These are phyloP conservation scores for Candida odintsovae DNA, from an alignment of 805 yeast species.

Conservation along the genomic window DNA sequence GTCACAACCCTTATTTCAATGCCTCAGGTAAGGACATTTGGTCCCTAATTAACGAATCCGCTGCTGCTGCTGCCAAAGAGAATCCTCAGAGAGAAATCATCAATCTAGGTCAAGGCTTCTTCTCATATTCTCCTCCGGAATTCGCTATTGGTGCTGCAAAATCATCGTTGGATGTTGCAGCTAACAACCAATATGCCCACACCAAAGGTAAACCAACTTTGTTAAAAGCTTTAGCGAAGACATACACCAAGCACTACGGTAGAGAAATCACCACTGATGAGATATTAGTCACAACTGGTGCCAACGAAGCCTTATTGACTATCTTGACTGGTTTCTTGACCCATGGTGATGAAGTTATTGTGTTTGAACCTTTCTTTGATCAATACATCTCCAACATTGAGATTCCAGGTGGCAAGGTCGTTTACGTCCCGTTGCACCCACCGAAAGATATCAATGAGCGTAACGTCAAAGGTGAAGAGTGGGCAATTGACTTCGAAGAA, in stretches of 20 bases:
- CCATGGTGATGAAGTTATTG: constrained; percentile 91
- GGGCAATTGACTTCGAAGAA: constrained; percentile 79
- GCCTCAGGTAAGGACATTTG: constrained; percentile 84
- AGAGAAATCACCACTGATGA: constrained; percentile 52
- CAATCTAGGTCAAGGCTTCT: constrained; percentile 95
- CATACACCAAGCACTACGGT: constrained; percentile 65
- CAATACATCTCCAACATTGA: constrained; percentile 94
- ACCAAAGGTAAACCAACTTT: constrained; percentile 82
- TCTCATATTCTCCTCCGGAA: constrained; percentile 93
- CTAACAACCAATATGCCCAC: constrained; percentile 88
- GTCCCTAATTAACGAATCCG: constrained; percentile 93
- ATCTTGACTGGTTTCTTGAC: constrained; percentile 79
- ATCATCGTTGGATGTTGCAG: constrained; percentile 64
- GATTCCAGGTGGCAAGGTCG: constrained; percentile 88
- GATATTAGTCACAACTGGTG: constrained; percentile 88
- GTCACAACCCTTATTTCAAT: constrained; percentile 63
- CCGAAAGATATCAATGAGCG: constrained; percentile 63
- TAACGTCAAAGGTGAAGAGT: constrained; percentile 74
- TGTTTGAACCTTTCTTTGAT: constrained; percentile 95
- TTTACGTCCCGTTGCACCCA: constrained; percentile 79
- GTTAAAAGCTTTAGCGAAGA: constrained; percentile 59
- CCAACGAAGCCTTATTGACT: constrained; percentile 90
- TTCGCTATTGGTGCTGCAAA: constrained; percentile 83
- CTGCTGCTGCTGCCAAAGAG: constrained; percentile 67
- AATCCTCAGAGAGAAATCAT: constrained; percentile 70